These are phyloP conservation scores for Teratosphaeriaceae sp. DNA, from an alignment of 2,329 filamentous ascomycete species.

Conservation along the genomic window DNA sequence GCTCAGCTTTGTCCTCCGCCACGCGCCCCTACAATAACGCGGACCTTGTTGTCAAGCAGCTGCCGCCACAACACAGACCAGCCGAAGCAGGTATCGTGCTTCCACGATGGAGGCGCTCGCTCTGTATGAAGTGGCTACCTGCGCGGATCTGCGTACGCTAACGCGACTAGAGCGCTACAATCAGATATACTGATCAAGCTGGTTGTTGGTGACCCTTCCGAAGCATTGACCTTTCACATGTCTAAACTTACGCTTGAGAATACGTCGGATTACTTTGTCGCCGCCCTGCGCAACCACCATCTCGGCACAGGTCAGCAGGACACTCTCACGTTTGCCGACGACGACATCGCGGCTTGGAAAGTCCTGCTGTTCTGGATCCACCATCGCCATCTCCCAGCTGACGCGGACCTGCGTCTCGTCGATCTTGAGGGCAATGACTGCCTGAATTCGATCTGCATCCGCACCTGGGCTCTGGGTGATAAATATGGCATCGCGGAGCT, in stretches of 20 bases:
- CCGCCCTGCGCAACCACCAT: not conserved
- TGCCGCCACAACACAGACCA: not conserved
- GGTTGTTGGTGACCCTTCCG: not conserved
- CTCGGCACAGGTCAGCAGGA: not conserved
- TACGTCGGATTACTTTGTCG: not conserved
- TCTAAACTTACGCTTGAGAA: not conserved
- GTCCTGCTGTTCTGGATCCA: slow-evolving; percentile 8
- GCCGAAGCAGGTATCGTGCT: not conserved
- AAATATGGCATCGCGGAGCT: slow-evolving; percentile 7
- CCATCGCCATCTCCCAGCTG: not conserved
- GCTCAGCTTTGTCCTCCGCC: too few relatives aligned
- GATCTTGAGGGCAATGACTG: not conserved
- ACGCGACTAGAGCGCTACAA: not conserved
- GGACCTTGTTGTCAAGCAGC: too few relatives aligned
- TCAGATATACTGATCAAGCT: not conserved
- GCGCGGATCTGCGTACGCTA: not conserved
- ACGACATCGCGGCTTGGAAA: slow-evolving; percentile 8
- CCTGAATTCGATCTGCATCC: not conserved
- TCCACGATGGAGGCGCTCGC: not conserved
- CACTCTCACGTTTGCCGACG: slow-evolving; percentile 3
- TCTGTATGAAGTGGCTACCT: not conserved
- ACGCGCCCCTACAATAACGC: too few relatives aligned
- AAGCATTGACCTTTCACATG: not conserved
- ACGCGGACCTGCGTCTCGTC: not conserved
- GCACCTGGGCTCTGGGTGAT: slow-evolving; percentile 9